Percentiles rank a stretch among this genome's conserved stretches.
phyloP scores from a whole-genome alignment of 345 rosid species.

The Camelina hispida region DNA sequence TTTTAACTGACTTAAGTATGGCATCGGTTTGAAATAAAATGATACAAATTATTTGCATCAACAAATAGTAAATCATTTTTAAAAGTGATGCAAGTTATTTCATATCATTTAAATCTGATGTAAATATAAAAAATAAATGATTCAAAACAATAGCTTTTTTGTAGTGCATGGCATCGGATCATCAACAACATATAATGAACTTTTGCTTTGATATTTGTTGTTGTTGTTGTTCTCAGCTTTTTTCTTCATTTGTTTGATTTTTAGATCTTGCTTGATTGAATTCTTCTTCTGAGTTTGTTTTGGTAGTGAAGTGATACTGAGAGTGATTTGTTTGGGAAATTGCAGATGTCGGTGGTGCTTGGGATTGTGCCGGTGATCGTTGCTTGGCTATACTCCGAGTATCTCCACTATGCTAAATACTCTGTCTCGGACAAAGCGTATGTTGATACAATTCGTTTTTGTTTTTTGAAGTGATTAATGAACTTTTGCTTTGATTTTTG shows the following conservation, averaged over 20 bases:
- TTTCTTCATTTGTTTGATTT: neutral
- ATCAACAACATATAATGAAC: no score
- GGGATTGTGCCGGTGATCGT: conserved; percentile 69
- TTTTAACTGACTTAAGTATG: no score
- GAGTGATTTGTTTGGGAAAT: conserved; percentile 23
- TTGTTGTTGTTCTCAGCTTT: no score
- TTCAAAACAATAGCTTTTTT: no score
- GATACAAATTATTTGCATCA: no score
- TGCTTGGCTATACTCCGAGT: conserved; percentile 88
- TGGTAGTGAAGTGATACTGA: conserved; percentile 16
- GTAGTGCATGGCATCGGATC: no score
- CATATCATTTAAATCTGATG: no score
- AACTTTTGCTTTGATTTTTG: neutral
- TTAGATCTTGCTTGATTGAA: conserved; percentile 30
- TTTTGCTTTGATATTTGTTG: no score
- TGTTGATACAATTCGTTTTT: conserved; percentile 33
- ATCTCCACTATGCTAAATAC: conserved; percentile 65
- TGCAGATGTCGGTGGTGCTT: conserved; percentile 76
- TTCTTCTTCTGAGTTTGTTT: neutral
- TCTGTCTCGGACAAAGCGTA: conserved; percentile 64
- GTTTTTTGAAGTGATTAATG: neutral
- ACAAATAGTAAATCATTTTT: no score
- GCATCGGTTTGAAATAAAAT: no score
- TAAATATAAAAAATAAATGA: no score
- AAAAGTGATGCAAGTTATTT: no score